Base-by-base conservation (phyloP, 148 eudicot genomes). In the Suaeda aralocaspica region DNA sequence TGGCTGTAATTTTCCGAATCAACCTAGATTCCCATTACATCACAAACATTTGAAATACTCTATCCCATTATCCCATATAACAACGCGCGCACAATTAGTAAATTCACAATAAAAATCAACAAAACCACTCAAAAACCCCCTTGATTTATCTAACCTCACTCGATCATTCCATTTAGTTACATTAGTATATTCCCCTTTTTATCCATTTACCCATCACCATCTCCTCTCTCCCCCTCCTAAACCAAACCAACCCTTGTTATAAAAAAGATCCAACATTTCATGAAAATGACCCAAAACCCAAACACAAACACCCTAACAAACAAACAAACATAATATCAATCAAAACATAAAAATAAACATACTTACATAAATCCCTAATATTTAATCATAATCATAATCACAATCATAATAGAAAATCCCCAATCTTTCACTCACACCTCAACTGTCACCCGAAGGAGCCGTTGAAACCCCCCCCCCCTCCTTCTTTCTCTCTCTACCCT, bases 401-500 rank as follows among this genome's bases (percentile, higher is more conserved):
- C 41, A 3, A 36, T 36, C 41, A 36, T 36, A 3, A 36, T 36
- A 36, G 4, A 4, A 36, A 36, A 36, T 36, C 41, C 4, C 8
- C 41, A 36, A 36, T 36, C 4, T 36, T 36, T 36, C 41, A 36
- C 41, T 8, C 41, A 36, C 51, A 57, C 50, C 71, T 45, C 78
- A 74, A 78, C 81, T 74, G 77, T 74, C 81, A 18, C 16, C 13
- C 45, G 31, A 64, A 51, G 70, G 50, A 75, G 67, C 79, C 68
- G 75, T 75, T 79, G 76, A 75, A 74, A 70, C 59, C 67, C 52
- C 12, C 24, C 12, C 21, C 53, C 46, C 44, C 52, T 19, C 24
- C 12, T 28, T 60, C 3, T 42, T 59, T 48, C 70, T 5, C 50
- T 51, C 70, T 44, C 36, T 21, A 31, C 28, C 28, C 72, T 52